Evolutionary conservation across 306 rosid species (phyloP), one percentile per base, ranked within the genome.

Genomic region (Styphnolobium japonicum): DNA sequence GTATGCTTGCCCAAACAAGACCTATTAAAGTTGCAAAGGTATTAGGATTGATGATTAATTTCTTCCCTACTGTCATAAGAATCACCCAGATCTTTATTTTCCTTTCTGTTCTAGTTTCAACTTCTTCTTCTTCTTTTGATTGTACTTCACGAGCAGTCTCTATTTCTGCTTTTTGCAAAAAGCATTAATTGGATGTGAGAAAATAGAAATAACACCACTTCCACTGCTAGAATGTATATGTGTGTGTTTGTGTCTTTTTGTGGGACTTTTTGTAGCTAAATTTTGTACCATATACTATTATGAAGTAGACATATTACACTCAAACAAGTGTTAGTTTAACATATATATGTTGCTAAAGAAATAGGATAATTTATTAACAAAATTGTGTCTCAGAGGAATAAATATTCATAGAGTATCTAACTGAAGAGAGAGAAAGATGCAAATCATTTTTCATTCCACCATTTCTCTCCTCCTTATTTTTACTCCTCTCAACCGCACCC

Each of bases 1-100:
- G 87, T 83, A 94, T 85, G 87, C 89, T 78, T 45, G 97, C 90
- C 98, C 97, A 94, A 75, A 89, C 82, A 65, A 94, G 84, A 34
- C 98, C 97, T 21, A 86, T 18, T 21, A 88, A 31, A 73, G 98
- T 92, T 78, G 97, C 97, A 87, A 88, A 90, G 5, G 98, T 94
- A 75, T 94, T 94, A 45, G 97, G 98, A 83, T 94, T 94, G 53
- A 43, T 65, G 2, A 92, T 79, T 25, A 94, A 85, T 81, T 94
- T 91, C 80, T 85, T 91, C 70, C 90, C 97, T 33, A 91, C 97
- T n/a, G 86, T 89, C 22, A 81, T 78, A 37, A 93, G 89, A 82
- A 91, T 73, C 7, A 74, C 31, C 58, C 66, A 19, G 56, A 90
- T 85, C 74, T 89, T 86, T 82, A 18, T 67, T 22, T 80, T 85